phyloP scores from a whole-genome alignment of 352 stramenopile genomes.

The Globisporangium nagaii region DNA sequence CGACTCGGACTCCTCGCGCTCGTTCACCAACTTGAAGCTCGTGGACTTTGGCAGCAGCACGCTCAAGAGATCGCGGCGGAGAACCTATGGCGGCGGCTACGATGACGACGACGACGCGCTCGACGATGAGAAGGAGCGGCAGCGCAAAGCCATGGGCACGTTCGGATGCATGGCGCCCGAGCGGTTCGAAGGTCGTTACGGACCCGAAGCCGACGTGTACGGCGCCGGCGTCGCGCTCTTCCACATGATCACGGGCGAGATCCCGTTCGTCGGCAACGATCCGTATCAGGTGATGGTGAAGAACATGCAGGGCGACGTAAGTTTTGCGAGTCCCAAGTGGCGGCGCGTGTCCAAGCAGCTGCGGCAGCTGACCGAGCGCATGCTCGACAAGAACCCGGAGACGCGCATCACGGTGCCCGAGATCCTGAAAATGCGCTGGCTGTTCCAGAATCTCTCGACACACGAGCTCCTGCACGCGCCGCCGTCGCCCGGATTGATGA shows the following conservation, averaged over 20 bases:
- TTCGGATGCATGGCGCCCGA: conserved; percentile 66
- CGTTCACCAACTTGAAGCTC: conserved; percentile 55
- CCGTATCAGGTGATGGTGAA: conserved; percentile 50
- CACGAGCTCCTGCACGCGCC: neutral
- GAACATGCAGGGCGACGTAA: conserved; percentile 57
- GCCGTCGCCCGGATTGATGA: neutral
- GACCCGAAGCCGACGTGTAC: conserved; percentile 55
- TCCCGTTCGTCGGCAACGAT: conserved; percentile 38
- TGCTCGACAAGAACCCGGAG: conserved; percentile 47
- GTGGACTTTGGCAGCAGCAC: conserved; percentile 58
- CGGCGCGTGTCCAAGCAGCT: conserved; percentile 26
- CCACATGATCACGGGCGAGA: conserved; percentile 49
- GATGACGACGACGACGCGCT: neutral
- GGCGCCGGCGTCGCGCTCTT: conserved; percentile 54
- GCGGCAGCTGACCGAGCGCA: conserved; percentile 27
- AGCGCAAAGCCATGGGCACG: conserved; percentile 26
- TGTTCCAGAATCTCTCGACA: conserved; percentile 24
- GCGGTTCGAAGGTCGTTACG: conserved; percentile 44
- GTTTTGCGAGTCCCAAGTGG: conserved; percentile 35
- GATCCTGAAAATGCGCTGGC: conserved; percentile 48
- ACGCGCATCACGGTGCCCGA: conserved; percentile 45
- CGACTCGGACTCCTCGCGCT: conserved; percentile 24
- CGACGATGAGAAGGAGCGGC: conserved; percentile 4
- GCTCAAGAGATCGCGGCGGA: neutral
- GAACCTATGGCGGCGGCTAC: neutral